Conservation (phyloP, 345 rosid genomes). For the Physaria fendleri region DNA sequence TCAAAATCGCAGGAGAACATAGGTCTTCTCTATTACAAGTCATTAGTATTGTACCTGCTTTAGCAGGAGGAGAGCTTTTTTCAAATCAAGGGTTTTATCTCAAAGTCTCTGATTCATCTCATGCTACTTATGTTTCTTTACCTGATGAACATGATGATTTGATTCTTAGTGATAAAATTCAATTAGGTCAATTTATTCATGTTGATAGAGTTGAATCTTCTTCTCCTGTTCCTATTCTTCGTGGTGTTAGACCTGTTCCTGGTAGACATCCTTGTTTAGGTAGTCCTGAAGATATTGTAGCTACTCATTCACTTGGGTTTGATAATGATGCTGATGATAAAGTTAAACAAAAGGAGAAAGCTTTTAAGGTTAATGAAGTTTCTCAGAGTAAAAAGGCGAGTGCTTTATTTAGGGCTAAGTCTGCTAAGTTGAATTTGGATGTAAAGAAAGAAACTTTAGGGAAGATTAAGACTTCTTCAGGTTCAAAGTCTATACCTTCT, state of each 20-base stretch:
- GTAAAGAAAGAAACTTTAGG: conserved; percentile 51
- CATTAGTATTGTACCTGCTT: conserved; percentile 89
- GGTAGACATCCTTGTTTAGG: conserved; percentile 96
- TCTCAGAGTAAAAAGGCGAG: conserved; percentile 29
- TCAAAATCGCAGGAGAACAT: conserved; percentile 94
- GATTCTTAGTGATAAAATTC: conserved; percentile 90
- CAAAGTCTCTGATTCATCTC: conserved; percentile 97
- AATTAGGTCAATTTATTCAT: conserved; percentile 93
- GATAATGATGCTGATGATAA: conserved; percentile 38
- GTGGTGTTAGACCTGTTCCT: conserved; percentile 93
- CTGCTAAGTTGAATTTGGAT: conserved; percentile 51
- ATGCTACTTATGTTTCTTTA: conserved; percentile 88
- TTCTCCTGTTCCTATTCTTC: conserved; percentile 86
- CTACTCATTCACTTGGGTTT: conserved; percentile 68
- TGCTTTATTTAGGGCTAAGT: conserved; percentile 43
- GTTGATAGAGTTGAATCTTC: conserved; percentile 88
- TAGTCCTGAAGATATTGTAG: conserved; percentile 92
- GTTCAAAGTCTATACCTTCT: conserved; percentile 75
- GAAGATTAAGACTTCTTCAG: conserved; percentile 44
- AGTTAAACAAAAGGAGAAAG: too few relatives aligned
- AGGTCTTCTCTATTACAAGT: conserved; percentile 89
- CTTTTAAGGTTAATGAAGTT: too few relatives aligned
- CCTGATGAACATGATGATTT: conserved; percentile 96
- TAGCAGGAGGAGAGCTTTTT: conserved; percentile 93
- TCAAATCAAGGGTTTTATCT: conserved; percentile 87